phyloP scores from a whole-genome alignment of 2,329 filamentous ascomycete genomes.

The Aspergillus felis region DNA sequence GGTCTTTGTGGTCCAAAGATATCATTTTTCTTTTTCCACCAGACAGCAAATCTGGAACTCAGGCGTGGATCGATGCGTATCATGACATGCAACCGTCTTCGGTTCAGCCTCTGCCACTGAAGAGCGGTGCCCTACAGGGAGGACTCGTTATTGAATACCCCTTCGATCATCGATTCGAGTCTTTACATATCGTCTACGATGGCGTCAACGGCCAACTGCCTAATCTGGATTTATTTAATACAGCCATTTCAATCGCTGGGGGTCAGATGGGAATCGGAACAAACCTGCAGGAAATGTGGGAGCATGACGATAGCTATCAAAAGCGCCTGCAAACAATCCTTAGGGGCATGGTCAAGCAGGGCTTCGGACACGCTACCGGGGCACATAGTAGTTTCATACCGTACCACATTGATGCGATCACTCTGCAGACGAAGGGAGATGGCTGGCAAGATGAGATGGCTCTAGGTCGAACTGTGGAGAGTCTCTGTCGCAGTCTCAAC shows the following conservation, averaged over 20 bases:
- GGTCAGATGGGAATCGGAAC: slow-evolving; percentile 89
- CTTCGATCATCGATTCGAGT: slow-evolving; percentile 77
- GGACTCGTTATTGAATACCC: slow-evolving; percentile 93
- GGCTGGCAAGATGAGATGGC: slow-evolving; percentile 99
- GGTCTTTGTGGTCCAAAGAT: slow-evolving; percentile 98
- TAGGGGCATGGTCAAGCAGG: slow-evolving; percentile 88
- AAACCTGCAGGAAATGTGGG: slow-evolving; percentile 79
- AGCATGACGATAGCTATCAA: slow-evolving; percentile 70
- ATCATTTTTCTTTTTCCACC: slow-evolving; percentile 88
- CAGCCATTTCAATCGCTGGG: slow-evolving; percentile 77
- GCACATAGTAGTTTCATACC: slow-evolving; percentile 95
- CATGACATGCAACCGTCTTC: slow-evolving; percentile 76
- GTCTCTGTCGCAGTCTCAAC: slow-evolving; percentile 88
- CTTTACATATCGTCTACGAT: slow-evolving; percentile 88
- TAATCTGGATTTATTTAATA: slow-evolving; percentile 94
- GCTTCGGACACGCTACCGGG: slow-evolving; percentile 80
- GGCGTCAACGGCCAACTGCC: slow-evolving; percentile 93
- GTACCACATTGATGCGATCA: slow-evolving; percentile 95
- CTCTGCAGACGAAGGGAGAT: slow-evolving; percentile 80
- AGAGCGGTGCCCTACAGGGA: slow-evolving; percentile 88
- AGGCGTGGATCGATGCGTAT: slow-evolving; percentile 97
- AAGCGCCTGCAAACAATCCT: slow-evolving; percentile 85
- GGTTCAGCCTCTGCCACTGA: slow-evolving; percentile 75
- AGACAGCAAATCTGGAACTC: slow-evolving; percentile 83
- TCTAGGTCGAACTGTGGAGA: slow-evolving; percentile 83